phyloP scores from a whole-genome alignment of 108 stramenopile genomes.

The Nitzschia sp. region DNA sequence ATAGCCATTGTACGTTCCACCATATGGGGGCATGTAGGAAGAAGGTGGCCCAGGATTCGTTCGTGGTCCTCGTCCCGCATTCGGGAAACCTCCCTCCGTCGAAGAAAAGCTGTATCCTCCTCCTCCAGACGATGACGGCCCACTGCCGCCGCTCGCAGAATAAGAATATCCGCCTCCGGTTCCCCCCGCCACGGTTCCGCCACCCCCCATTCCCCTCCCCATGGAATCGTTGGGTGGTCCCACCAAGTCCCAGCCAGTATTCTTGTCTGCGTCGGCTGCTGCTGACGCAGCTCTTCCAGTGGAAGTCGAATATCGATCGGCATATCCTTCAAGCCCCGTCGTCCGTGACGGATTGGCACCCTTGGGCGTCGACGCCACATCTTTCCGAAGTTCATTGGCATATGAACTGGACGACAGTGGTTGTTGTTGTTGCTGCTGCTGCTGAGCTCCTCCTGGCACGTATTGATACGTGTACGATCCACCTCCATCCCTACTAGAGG shows the following conservation, averaged over 20 bases:
- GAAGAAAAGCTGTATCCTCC: too few species aligned
- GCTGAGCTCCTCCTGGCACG: too few species aligned
- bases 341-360: background rate
- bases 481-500: too few species aligned
- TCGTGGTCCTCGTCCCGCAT: background rate
- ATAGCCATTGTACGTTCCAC: background rate
- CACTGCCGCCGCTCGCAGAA: too few species aligned
- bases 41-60: too few species aligned
- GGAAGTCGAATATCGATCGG: background rate
- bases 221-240: too few species aligned
- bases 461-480: too few species aligned
- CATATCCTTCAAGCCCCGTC: background rate
- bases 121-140: too few species aligned
- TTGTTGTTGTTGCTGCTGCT: too few species aligned
- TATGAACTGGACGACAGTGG: background rate
- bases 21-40: constrained; percentile 1
- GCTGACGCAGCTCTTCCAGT: background rate
- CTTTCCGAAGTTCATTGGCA: background rate
- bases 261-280: background rate
- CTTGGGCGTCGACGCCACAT: too few species aligned
- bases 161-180: background rate
- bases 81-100: background rate
- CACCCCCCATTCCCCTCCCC: too few species aligned
- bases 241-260: background rate
- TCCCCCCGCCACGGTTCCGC: too few species aligned